Base-by-base conservation (phyloP, 2,329 filamentous ascomycete species). In the Daldinia sp. region DNA sequence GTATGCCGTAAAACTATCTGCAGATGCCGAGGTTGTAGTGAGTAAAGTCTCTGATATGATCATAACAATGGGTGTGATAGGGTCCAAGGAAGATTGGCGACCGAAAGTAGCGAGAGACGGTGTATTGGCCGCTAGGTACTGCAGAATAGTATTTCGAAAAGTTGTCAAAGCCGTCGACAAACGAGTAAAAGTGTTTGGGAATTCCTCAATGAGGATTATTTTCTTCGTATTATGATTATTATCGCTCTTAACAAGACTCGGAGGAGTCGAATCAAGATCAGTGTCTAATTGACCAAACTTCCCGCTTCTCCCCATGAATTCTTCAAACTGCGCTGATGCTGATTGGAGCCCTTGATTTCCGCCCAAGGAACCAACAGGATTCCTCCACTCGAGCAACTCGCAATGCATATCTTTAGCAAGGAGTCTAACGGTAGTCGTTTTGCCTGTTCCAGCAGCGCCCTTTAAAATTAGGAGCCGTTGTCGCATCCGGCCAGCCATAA, bases 1-100 rank as follows among this genome's bases (percentile, higher is more conserved):
- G 78, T 98, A 92, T 0, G 93, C 93, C 0, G 95, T 99, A 72
- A 98, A 93, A 76, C 92, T 97, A 73, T 98, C 94, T 10, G 92
- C 88, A 8, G 91, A 88, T 1, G 93, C 90, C 2, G 92, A 94
- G 6, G 89, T 93, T 1, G 93, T 95, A 0, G 92, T 94, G 13
- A 97, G 80, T 11, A 96, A 81, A 0, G 93, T 96, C 77, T 99
- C 95, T 0, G 95, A 97, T 51, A 99, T 88, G 60, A 99, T 85
- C 80, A 99, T 89, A 29, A 99, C 86, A 32, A 98, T 83, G 0
- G 95, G 95, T 1, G 86, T 87, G 23, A 88, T 80, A 8, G 81
- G 77, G 3, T 84, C 81, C 51, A 70, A 69, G 29, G 70, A 75
- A 49, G 72, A 77, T 69, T 77, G 81, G 63, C 72, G 80, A 19